phyloP scores from a whole-genome alignment of 148 eudicot species.

The Nepenthes mirabilis region DNA sequence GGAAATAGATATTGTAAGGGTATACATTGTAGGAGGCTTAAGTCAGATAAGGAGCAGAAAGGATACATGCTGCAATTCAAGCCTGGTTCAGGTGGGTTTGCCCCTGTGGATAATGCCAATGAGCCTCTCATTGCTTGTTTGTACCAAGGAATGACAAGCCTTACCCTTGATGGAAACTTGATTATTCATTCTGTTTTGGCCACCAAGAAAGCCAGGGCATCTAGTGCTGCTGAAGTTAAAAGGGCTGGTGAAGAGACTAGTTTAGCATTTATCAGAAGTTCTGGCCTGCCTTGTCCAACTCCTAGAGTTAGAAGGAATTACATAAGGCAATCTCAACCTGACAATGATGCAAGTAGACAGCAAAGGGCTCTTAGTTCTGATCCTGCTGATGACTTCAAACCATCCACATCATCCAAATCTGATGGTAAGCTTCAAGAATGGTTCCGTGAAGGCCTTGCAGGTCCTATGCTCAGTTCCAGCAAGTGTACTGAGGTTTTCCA shows the following conservation, averaged over 20 bases:
- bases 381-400: constrained; percentile 24
- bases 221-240: constrained; percentile 12
- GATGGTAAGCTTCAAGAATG: constrained; percentile 77
- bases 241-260: constrained; percentile 41
- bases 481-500: too few species aligned
- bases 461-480: constrained; percentile 11
- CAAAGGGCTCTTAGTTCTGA: constrained; percentile 68
- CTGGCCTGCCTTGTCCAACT: constrained; percentile 38
- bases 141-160: constrained; percentile 92
- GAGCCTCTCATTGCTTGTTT: constrained; percentile 76
- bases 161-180: constrained; percentile 93
- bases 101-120: constrained; percentile 34
- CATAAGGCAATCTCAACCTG: constrained; percentile 43
- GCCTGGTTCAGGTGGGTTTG: constrained; percentile 19
- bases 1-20: constrained; percentile 7
- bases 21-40: constrained; percentile 8
- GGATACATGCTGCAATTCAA: constrained; percentile 8
- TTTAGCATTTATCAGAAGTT: constrained; percentile 43
- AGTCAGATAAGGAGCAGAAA: constrained; percentile 9
- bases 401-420: constrained; percentile 16
- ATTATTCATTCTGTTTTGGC: constrained; percentile 93
- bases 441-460: constrained; percentile 93
- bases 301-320: constrained; percentile 27
- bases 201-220: constrained; percentile 64
- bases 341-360: constrained; percentile 28